phyloP scores from a whole-genome alignment of 208 protist genomes.

The Crithidia sp. region DNA sequence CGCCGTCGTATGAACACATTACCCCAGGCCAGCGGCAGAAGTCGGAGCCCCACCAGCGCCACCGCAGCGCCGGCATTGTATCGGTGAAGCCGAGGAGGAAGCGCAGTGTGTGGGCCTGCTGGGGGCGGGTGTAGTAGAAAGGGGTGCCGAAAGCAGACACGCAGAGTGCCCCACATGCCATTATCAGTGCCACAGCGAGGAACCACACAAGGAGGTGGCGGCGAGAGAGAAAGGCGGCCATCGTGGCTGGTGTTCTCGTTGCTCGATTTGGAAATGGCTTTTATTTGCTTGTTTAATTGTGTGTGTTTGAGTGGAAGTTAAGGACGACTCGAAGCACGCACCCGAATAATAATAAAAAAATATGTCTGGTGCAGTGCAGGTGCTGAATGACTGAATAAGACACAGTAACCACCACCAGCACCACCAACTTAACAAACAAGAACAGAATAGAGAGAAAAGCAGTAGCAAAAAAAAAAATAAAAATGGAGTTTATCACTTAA shows the following conservation, averaged over 20 bases:
- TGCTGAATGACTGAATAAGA: too few species aligned
- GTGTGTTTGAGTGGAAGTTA: too few species aligned
- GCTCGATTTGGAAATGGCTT: background rate
- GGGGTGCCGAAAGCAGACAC: background rate
- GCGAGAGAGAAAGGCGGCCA: background rate
- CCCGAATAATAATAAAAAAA: too few species aligned
- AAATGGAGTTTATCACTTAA: too few species aligned
- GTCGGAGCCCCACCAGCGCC: background rate
- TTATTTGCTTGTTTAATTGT: background rate
- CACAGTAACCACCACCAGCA: too few species aligned
- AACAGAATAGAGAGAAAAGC: too few species aligned
- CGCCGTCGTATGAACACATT: background rate
- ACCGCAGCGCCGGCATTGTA: background rate
- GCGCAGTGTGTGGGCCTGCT: background rate
- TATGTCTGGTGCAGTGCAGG: too few species aligned
- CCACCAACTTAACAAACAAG: too few species aligned
- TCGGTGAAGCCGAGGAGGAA: conserved; percentile 1
- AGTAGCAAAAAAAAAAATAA: too few species aligned
- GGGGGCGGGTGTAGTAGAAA: background rate
- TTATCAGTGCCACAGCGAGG: background rate
- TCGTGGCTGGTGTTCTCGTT: background rate
- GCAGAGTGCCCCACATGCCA: background rate
- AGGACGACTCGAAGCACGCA: too few species aligned
- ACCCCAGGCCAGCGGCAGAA: conserved; percentile 3
- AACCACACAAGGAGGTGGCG: background rate